Base-by-base conservation (phyloP, 768 basidiomycete genomes). In the button mushroom (Agaricus bisporus) region DNA sequence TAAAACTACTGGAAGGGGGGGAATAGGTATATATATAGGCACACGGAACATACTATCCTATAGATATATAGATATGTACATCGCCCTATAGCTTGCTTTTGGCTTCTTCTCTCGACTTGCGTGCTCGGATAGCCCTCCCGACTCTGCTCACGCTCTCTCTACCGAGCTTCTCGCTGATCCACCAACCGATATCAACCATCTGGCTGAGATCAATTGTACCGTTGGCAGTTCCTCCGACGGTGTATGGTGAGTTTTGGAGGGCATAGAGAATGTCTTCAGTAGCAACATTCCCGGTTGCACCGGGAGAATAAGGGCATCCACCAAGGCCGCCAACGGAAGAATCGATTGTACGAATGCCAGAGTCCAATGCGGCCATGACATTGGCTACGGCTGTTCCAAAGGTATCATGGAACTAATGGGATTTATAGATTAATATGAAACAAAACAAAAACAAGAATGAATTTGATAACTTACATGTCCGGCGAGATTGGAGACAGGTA, bases 231-330 rank as follows among this genome's bases (percentile, higher is more conserved):
- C 81, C 83, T 1, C 61, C 71, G 4, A 81, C 82, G 4, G 72
- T 77, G 65, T 82, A 83, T 43, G 70, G 74, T 9, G 83, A 85
- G 48, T 70, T 83, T 60, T 75, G 79, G 7, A 98, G 76, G 0
- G 89, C 87, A 58, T 97, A 93, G 8, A 95, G 74, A 0, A 95
- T 81, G 59, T 95, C 90, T 60, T 98, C 95, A 0, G 95, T 98
- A 0, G 92, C 86, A 15, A 97, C 90, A 60, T 97, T 97, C 14
- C 95, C 95, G 0, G 92, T 94, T 12, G 95, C 94, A 5, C 94
- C 94, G 2, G 95, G 95, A 1, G 95, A 93, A 68, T 91, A 98
- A 2, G 95, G 95, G 63, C 95, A 98, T 15, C 95, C 93, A 3
- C 95, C 95, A 1, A 98, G 82, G 0, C 95, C 94, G 15, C 86